phyloP scores from a whole-genome alignment of 495 filamentous ascomycete species.

The Aspergillus olivimuriae region DNA sequence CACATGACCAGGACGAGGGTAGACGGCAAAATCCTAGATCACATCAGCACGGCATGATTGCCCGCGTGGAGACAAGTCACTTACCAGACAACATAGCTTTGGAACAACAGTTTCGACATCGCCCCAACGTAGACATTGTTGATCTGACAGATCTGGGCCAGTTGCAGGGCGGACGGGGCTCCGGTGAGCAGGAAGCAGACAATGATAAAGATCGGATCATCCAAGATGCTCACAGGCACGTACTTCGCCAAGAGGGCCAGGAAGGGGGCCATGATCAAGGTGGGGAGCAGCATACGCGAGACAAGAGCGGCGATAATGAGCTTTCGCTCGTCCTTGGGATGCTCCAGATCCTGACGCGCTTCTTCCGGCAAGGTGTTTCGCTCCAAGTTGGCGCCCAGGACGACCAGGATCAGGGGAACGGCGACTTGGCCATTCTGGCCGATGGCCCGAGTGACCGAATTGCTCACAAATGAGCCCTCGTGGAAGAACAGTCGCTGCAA shows the following conservation, averaged over 20 bases:
- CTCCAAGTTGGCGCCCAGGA: constrained; percentile 88
- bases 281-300: constrained; percentile 88
- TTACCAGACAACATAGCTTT: constrained; percentile 95
- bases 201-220: constrained; percentile 96
- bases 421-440: constrained; percentile 81
- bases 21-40: constrained; percentile 87
- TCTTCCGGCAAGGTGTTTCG: constrained; percentile 59
- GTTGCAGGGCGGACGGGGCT: constrained; percentile 86
- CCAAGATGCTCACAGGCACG: constrained; percentile 86
- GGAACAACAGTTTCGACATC: constrained; percentile 90
- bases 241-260: constrained; percentile 88
- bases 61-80: no score
- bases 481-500: constrained; percentile 84
- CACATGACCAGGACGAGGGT: constrained; percentile 86
- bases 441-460: constrained; percentile 86
- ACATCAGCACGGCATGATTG: no score
- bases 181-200: constrained; percentile 95
- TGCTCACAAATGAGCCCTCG: constrained; percentile 83
- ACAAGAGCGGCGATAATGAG: constrained; percentile 81
- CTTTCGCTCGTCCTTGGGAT: constrained; percentile 63
- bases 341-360: constrained; percentile 47
- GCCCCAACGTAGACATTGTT: constrained; percentile 91
- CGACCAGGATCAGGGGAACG: constrained; percentile 93
- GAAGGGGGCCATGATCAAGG: constrained; percentile 87
- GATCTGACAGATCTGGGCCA: constrained; percentile 98